phyloP scores from a whole-genome alignment of 345 rosid genomes.

The Salix dunnii region DNA sequence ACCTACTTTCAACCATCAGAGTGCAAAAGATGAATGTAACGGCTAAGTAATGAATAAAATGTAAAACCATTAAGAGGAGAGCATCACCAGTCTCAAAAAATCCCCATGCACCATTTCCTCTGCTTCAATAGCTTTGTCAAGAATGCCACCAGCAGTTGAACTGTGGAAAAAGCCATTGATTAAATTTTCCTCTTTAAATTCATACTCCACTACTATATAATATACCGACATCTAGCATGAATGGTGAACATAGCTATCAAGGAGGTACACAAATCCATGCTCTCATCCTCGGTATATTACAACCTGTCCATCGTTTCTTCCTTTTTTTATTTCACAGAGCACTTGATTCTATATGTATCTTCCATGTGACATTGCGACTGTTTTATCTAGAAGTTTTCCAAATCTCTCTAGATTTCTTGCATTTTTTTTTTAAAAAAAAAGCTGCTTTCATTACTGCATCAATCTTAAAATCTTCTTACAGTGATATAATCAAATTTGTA shows the following conservation, averaged over 20 bases:
- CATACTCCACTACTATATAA: background rate
- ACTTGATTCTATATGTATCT: too few relatives aligned
- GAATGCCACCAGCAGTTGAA: conserved; percentile 50
- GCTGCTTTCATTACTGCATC: background rate
- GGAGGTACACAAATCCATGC: too few relatives aligned
- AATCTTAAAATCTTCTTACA: background rate
- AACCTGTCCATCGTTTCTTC: too few relatives aligned
- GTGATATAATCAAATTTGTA: background rate
- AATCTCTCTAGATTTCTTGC: background rate
- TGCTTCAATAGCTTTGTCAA: conserved; percentile 69
- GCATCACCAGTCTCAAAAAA: conserved; percentile 78
- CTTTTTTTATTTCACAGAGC: too few relatives aligned
- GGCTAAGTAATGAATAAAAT: background rate
- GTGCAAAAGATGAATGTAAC: conserved; percentile 1
- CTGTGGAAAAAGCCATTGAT: conserved; percentile 26
- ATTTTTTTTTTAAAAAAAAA: background rate
- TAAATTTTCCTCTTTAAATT: background rate
- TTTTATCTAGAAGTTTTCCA: background rate
- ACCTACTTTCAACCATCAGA: background rate
- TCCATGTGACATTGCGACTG: background rate
- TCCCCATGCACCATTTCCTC: conserved; percentile 68
- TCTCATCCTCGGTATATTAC: background rate
- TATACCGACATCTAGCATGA: background rate
- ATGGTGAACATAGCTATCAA: background rate
- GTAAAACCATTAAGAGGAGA: conserved; percentile 8